Conservation (phyloP, 257 asterid species). For the Rhazya stricta region DNA sequence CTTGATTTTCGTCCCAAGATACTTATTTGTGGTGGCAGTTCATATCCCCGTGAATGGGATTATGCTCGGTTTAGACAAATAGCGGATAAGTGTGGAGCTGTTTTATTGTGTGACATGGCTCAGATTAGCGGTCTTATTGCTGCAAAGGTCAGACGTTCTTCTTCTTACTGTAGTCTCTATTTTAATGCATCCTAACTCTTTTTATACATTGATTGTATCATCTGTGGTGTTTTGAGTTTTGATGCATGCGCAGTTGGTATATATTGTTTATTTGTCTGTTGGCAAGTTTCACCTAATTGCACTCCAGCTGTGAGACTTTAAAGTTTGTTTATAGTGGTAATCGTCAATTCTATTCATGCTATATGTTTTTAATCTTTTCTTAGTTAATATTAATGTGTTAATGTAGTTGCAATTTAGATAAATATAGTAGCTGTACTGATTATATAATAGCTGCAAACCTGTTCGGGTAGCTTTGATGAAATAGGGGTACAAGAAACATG, state of each 20-base stretch:
- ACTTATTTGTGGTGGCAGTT: constrained; percentile 89
- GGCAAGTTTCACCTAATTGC: not conserved
- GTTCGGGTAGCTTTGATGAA: not conserved
- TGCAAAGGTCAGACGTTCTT: constrained; percentile 52
- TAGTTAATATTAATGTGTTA: not conserved
- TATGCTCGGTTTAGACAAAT: constrained; percentile 66
- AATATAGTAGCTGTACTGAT: not conserved
- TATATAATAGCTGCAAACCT: not conserved
- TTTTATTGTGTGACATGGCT: constrained; percentile 87
- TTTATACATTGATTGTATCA: not conserved
- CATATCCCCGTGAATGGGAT: constrained; percentile 90
- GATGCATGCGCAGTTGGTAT: not conserved
- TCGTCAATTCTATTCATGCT: not conserved
- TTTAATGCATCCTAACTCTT: not conserved
- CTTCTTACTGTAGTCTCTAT: constrained; percentile 6
- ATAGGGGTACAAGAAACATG: not conserved
- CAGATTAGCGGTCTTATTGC: constrained; percentile 88
- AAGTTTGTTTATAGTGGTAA: not conserved
- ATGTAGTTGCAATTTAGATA: not conserved
- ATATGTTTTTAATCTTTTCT: not conserved
- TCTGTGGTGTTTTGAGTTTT: not conserved
- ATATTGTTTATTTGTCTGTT: not conserved
- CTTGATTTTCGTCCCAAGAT: constrained; percentile 87
- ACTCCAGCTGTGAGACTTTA: not conserved
- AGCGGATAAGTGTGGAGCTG: constrained; percentile 88